phyloP scores from a whole-genome alignment of 2,329 filamentous ascomycete species.

The Penicillium sp. region DNA sequence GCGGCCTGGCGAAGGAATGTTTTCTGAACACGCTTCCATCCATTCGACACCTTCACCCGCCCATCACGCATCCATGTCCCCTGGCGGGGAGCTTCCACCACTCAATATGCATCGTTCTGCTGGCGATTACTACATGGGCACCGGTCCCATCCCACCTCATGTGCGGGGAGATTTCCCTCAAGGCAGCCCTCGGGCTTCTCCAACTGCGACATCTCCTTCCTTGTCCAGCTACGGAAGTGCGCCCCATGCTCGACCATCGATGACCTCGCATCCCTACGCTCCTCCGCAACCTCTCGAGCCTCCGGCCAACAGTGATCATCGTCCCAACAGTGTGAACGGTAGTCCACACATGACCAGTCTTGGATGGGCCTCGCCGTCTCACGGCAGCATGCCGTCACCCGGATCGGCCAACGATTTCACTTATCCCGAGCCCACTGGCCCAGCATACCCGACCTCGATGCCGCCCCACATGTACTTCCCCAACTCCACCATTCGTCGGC shows the following conservation, averaged over 20 bases:
- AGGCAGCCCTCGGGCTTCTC: conserved; percentile 65
- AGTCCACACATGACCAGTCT: conserved; percentile 82
- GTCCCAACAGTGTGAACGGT: conserved; percentile 69
- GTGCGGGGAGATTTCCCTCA: conserved; percentile 73
- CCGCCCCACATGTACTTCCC: conserved; percentile 70
- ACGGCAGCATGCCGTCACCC: conserved; percentile 70
- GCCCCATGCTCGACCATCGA: conserved; percentile 52
- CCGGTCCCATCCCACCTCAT: conserved; percentile 77
- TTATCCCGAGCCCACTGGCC: conserved; percentile 70
- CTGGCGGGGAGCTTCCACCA: conserved; percentile 69
- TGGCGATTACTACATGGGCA: conserved; percentile 76
- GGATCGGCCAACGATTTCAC: conserved; percentile 71
- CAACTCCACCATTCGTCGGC: conserved; percentile 66
- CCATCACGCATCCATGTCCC: conserved; percentile 79
- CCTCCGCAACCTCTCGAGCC: conserved; percentile 81
- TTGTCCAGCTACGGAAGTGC: conserved; percentile 58
- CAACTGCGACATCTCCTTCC: conserved; percentile 63
- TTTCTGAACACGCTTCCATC: conserved; percentile 47
- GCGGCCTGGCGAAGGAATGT: conserved; percentile 41
- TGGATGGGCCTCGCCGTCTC: conserved; percentile 83
- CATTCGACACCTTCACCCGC: conserved; percentile 74
- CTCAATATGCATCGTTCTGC: conserved; percentile 67
- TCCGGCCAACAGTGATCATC: conserved; percentile 73
- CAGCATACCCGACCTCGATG: conserved; percentile 46
- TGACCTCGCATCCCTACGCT: conserved; percentile 91